Base-by-base conservation (phyloP, 495 filamentous ascomycete species). In the Ascobolus immersus region DNA sequence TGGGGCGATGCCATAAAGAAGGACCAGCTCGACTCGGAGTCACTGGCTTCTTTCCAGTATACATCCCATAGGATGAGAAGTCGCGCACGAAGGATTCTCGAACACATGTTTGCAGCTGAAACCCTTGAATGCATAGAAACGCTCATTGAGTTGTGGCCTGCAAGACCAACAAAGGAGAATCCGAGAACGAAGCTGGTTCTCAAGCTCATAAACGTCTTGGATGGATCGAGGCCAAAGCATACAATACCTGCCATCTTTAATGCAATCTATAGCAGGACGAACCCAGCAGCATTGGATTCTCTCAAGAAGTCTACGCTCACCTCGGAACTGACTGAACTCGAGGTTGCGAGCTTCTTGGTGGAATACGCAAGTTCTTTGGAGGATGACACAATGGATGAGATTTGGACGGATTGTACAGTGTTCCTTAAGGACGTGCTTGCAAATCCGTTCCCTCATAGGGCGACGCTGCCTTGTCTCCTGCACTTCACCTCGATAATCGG, bases 341-440 rank as follows among this genome's bases (percentile, higher is more conserved):
- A 90, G 42, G 55, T 94, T 11, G 77, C 81, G 6, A 65, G 71
- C 13, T 99, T 94, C 48, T 52, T 94, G 35, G 72, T 86, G 4
- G 74, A 79, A 30, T 99, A 94, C 48, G 72, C 80, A 1, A 64
- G 67, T 15, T 84, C 80, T 3, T 57, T 92, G 10, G 86, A 99
- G 44, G 86, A 99, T 42, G 86, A 99, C 58, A 74, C 86, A n/a
- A 84, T 94, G 61, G 89, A 99, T 45, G 86, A 99, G 53, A 92
- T 99, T 20, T 99, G 86, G 86, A 58, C 66, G 23, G 89, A 99
- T 45, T 94, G 84, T 50, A 79, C 79, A 44, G 67, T 72, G 1
- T 99, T 99, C 52, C 50, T 94, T 27, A 71, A 68, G 34, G 89
- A 94, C 52, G 67, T 94, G 4, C 58, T 94, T 18, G 72, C 73